Conservation (phyloP, 2,329 filamentous ascomycete species). For the Fusarium pseudoanthophilum region DNA sequence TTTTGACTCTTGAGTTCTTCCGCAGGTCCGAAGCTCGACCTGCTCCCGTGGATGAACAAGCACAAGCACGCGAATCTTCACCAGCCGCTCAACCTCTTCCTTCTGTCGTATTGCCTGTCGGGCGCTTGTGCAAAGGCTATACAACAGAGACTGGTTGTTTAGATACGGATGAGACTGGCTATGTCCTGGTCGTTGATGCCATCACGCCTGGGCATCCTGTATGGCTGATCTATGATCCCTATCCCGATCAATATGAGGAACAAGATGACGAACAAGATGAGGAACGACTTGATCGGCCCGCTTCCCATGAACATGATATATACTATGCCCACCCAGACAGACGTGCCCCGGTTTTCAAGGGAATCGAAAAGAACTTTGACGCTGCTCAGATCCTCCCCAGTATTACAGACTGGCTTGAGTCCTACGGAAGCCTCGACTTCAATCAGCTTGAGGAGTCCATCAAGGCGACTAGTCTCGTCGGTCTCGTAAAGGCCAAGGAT, state of each 20-base stretch:
- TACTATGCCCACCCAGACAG: not conserved
- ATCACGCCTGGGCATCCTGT: not conserved
- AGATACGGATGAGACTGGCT: too few species aligned
- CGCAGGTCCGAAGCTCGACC: accelerated
- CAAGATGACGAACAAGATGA: too few species aligned
- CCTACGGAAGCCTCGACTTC: not conserved
- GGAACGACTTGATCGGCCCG: too few species aligned
- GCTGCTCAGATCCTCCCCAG: not conserved
- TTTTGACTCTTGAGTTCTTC: not conserved
- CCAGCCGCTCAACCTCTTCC: too few species aligned
- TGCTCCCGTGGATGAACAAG: not conserved
- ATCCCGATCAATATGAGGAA: too few species aligned
- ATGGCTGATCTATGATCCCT: not conserved
- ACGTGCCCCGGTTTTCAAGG: not conserved
- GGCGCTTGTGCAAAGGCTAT: not conserved
- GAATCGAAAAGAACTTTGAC: not conserved
- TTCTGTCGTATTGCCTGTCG: too few species aligned
- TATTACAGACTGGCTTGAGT: not conserved
- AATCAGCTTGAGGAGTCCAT: not conserved
- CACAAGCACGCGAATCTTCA: too few species aligned
- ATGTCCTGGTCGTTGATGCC: not conserved
- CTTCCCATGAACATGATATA: not conserved
- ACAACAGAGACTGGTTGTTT: not conserved
- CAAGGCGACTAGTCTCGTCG: not conserved
- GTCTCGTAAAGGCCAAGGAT: not conserved